These are phyloP conservation scores for Lecanicillium sp. DNA, from an alignment of 2,329 filamentous ascomycete species.

Conservation along the genomic window DNA sequence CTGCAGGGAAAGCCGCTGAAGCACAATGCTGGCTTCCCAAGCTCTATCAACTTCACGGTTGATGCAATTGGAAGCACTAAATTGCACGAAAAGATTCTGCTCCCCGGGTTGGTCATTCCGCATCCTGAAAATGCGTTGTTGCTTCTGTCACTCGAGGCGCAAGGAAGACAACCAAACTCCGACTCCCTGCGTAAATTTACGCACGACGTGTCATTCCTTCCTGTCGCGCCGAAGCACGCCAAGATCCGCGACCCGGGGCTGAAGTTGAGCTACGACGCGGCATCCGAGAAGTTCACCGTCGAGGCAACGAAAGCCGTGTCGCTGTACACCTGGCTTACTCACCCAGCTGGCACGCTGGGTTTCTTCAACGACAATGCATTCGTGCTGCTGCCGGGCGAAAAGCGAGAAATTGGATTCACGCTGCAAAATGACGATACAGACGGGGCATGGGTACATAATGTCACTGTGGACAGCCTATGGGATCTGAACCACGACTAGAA, in stretches of 20 bases:
- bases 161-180: conserved; percentile 10
- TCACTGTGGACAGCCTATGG: conserved; percentile 17
- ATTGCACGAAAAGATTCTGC: conserved; percentile 13
- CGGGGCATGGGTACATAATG: conserved; percentile 15
- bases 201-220: conserved; percentile 16
- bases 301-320: conserved; percentile 16
- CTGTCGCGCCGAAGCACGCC: conserved; percentile 16
- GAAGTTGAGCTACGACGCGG: conserved; percentile 11
- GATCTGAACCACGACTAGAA: too few relatives aligned
- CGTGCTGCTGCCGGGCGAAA: conserved; percentile 15
- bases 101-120: too few relatives aligned
- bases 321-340: conserved; percentile 17
- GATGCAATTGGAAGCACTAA: conserved; percentile 16
- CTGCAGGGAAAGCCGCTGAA: conserved; percentile 13
- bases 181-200: conserved; percentile 11
- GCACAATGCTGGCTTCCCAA: conserved; percentile 15
- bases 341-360: conserved; percentile 14
- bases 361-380: conserved; percentile 19
- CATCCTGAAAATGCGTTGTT: conserved; percentile 14
- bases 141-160: conserved; percentile 13
- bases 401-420: conserved; percentile 16
- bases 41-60: conserved; percentile 13
- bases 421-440: conserved; percentile 13
- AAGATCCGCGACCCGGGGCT: conserved; percentile 16
- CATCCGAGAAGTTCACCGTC: conserved; percentile 13